Base-by-base conservation (phyloP, 495 filamentous ascomycete genomes). In the Aspergillus baeticus region DNA sequence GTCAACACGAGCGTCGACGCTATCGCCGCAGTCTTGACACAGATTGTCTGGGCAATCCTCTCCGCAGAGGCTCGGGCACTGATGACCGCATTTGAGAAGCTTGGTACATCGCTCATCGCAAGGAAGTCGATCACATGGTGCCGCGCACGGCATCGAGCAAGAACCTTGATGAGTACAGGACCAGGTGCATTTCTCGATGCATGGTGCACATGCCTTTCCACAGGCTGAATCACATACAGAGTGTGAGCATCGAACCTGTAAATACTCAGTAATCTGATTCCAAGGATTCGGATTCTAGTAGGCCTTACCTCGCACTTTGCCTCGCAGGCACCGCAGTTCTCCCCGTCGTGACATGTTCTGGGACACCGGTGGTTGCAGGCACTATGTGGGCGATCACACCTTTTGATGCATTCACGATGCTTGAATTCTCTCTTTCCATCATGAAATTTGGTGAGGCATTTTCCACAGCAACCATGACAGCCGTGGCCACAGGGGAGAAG, bases 1-100 rank as follows among this genome's bases (percentile, higher is more conserved):
- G 44, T 66, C 68, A 3, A 69, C 66, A 52, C 77, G 78, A 42
- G 83, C 65, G 0, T 75, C 63, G 14, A 26, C 10, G 3, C 74
- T 60, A n/a, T 58, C 51, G 1, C 65, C 76, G 54, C 84, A 88
- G 0, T 64, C 49, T 61, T 86, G 84, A 62, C 88, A 91, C 74
- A 83, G 15, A 62, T 56, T 2, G 17, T 49, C 50, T 10, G 87
- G 87, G 57, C 87, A 92, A 0, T 51, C 48, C 57, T 92, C 88
- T 2, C 87, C 86, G 54, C 86, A 90, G 10, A 88, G 61, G 0
- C 81, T 83, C 1, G 88, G 88, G 62, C 84, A 87, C 69, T 75
- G 82, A 63, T 90, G 87, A 0, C 87, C 86, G 60, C 89, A 95
- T 0, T 20, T 22, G 2, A 93, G 69, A 2, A 50, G 20, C 34